phyloP scores from a whole-genome alignment of 1,139 yeast genomes.

The Saccharomycopsis phalli region DNA sequence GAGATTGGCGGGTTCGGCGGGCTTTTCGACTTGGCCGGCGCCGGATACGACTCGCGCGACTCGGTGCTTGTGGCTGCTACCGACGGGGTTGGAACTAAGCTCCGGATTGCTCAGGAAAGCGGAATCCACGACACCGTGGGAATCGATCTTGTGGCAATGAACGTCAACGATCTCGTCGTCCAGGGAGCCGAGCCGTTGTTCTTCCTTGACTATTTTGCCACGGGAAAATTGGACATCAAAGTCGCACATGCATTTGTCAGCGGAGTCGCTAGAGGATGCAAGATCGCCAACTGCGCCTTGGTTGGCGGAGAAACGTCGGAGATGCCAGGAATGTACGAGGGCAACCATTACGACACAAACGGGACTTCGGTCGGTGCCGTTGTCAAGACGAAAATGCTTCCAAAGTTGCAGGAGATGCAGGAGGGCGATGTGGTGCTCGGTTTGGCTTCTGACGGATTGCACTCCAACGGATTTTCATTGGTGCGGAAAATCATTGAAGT shows the following conservation, averaged over 20 bases:
- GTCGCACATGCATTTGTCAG: conserved; percentile 83
- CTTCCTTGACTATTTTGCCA: conserved; percentile 93
- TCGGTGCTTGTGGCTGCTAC: conserved; percentile 94
- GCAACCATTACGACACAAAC: conserved; percentile 93
- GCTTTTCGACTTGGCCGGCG: conserved; percentile 77
- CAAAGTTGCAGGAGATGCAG: conserved; percentile 55
- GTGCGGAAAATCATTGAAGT: conserved; percentile 90
- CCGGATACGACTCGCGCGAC: conserved; percentile 70
- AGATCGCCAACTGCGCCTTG: conserved; percentile 90
- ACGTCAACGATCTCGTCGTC: conserved; percentile 92
- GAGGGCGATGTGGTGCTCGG: conserved; percentile 82
- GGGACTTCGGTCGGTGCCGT: conserved; percentile 99
- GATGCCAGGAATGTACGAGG: conserved; percentile 98
- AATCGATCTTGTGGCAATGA: conserved; percentile 97
- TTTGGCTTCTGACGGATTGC: conserved; percentile 83
- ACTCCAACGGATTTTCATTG: conserved; percentile 93
- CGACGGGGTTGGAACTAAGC: conserved; percentile 98
- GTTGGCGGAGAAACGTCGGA: conserved; percentile 99
- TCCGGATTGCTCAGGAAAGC: conserved; percentile 87
- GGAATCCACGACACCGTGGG: conserved; percentile 93
- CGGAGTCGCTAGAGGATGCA: conserved; percentile 97
- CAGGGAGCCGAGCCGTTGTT: conserved; percentile 98
- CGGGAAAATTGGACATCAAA: conserved; percentile 78
- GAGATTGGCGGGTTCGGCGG: conserved; percentile 99
- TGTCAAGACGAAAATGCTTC: conserved; percentile 64